Evolutionary conservation across 768 basidiomycete genomes (phyloP).

Genomic region (Xerocomellus amylosporus): DNA sequence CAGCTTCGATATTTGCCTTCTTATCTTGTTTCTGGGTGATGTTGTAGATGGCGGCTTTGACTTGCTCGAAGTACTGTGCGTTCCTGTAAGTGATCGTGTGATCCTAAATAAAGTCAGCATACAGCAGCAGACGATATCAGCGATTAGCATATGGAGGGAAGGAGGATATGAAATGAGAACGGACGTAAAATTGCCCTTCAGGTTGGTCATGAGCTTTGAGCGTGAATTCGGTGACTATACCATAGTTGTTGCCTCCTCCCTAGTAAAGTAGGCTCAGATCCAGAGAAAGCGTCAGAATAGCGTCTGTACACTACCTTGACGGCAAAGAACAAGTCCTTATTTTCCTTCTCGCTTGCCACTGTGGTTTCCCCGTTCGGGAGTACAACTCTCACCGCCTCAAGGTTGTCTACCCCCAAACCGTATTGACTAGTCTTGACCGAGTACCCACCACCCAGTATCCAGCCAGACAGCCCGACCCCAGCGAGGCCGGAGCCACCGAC

Average conservation of each 20-base stretch:
- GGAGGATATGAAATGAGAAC: background rate
- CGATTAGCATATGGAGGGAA: background rate
- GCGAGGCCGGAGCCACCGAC: conserved; percentile 23
- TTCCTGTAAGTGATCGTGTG: background rate
- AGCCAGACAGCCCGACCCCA: conserved; percentile 35
- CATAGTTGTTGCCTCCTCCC: conserved; percentile 30
- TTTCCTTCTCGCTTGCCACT: background rate
- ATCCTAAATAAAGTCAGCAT: background rate
- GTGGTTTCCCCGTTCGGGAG: conserved; percentile 26
- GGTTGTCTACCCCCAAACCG: conserved; percentile 36
- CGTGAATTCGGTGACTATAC: conserved; percentile 26
- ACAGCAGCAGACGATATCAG: background rate
- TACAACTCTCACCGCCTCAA: conserved; percentile 28
- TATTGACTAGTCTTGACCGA: conserved; percentile 34
- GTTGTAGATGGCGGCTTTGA: conserved; percentile 5
- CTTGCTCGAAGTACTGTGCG: background rate
- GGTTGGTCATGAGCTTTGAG: conserved; percentile 19
- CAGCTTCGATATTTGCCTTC: conserved; percentile 7
- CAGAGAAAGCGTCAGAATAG: background rate
- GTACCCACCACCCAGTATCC: conserved; percentile 36
- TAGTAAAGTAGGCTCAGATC: background rate
- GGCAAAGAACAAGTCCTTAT: conserved; percentile 3
- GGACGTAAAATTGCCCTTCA: background rate
- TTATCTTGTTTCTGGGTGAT: background rate
- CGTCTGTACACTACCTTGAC: conserved; percentile 1